phyloP scores from a whole-genome alignment of 805 yeast species.

The Sugiyamaella valdiviana region DNA sequence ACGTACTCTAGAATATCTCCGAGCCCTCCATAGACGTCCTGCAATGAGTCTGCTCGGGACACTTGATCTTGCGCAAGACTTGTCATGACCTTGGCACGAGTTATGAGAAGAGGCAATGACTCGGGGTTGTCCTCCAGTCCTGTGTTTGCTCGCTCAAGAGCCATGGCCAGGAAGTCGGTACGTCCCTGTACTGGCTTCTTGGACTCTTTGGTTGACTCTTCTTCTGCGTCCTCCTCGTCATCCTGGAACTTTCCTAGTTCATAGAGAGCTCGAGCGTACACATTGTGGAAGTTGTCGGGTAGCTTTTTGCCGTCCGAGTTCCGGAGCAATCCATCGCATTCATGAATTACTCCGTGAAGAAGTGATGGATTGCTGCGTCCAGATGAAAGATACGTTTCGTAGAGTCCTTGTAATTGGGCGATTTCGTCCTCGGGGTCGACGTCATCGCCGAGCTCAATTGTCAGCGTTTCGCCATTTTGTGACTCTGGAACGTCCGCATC shows the following conservation, averaged over 20 bases:
- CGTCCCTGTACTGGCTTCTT: slow-evolving; percentile 32
- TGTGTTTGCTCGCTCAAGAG: slow-evolving; percentile 58
- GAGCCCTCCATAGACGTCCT: neutral
- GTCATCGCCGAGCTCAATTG: slow-evolving; percentile 63
- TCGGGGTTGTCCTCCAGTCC: slow-evolving; percentile 51
- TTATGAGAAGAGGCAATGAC: slow-evolving; percentile 43
- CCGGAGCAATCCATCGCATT: slow-evolving; percentile 69
- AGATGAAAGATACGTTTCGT: slow-evolving; percentile 50
- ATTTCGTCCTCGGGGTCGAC: slow-evolving; percentile 73
- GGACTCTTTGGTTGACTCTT: neutral
- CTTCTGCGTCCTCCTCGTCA: slow-evolving; percentile 18
- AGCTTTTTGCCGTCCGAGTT: slow-evolving; percentile 25
- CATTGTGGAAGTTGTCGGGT: slow-evolving; percentile 50
- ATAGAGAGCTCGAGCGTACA: slow-evolving; percentile 60
- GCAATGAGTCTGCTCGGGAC: neutral
- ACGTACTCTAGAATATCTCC: neutral
- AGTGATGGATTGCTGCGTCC: slow-evolving; percentile 22
- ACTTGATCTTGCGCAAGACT: neutral
- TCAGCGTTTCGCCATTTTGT: slow-evolving; percentile 29
- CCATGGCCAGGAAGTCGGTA: slow-evolving; percentile 56
- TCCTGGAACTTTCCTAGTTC: slow-evolving; percentile 28
- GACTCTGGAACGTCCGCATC: too few species aligned
- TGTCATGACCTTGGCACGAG: slow-evolving; percentile 41
- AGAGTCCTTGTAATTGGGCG: slow-evolving; percentile 68
- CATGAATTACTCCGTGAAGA: slow-evolving; percentile 76